Evolutionary conservation across 352 stramenopile genomes (phyloP), one percentile per base, ranked within the genome.

Genomic region (Phytophthora nicotianae): DNA sequence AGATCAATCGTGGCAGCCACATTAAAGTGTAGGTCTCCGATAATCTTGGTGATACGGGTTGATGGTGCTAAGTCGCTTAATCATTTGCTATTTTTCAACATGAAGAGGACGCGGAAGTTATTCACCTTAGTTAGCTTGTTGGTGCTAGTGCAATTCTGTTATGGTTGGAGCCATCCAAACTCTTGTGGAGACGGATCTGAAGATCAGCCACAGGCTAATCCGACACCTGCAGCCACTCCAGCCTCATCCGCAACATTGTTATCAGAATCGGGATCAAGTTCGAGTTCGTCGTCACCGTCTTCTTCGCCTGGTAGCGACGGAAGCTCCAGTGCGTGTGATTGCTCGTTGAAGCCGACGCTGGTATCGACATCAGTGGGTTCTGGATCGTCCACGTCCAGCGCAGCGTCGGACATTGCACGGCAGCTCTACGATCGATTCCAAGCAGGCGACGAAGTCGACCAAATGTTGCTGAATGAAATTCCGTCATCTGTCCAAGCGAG

Each of bases 401-500:
- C 27, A 6, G 49, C 51, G 4, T 67, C 58, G 23, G 64, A 76
- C 21, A 59, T 76, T 5, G 53, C 58, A 2, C 48, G n/a, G 19
- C 68, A 63, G 57, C 49, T 68, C 17, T 70, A 72, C 23, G 16
- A 47, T 38, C 68, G 52, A 4, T 74, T 70, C 26, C 21, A 45
- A 38, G 54, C 38, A 24, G 61, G 61, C 2, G 66, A 68, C 24
- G 23, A 67, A 50, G 10, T 68, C 19, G 55, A 51, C 1, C 50
- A 63, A 50, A 50, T 70, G 6, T 2, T n/a, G 14, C 47, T 67
- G 27, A 26, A 57, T 26, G 5, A 23, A 4, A 32, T 70, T 8
- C 54, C 62, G 17, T 23, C 26, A 21, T 14, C 13, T 21, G 33
- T 73, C 35, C 53, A 42, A 48, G 10, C n/a, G 0, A 61, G 53